phyloP scores from a whole-genome alignment of 2,329 filamentous ascomycete genomes.

The Karstenula rhodostoma region DNA sequence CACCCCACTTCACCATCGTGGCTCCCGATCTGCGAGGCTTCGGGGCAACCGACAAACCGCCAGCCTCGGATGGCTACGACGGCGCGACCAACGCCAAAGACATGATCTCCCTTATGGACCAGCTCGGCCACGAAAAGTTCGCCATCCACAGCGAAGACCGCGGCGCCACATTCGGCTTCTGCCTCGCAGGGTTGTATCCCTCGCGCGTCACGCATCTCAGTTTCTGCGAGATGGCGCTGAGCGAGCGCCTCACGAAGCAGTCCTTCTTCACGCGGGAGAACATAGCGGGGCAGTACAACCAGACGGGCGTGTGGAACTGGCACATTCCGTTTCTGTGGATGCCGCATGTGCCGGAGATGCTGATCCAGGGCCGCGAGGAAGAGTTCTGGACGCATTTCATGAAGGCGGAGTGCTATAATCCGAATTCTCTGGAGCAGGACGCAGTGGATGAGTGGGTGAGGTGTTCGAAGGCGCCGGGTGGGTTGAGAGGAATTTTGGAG shows the following conservation, averaged over 20 bases:
- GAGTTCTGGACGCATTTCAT: conserved; percentile 8
- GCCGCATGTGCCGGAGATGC: conserved; percentile 3
- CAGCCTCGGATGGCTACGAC: conserved; percentile 48
- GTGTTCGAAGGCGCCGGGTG: neutral
- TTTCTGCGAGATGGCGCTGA: conserved; percentile 4
- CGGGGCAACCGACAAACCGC: conserved; percentile 52
- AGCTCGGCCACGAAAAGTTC: neutral
- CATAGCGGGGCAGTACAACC: conserved; percentile 1
- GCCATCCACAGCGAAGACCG: conserved; percentile 4
- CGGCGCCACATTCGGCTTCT: conserved; percentile 3
- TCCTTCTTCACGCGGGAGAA: conserved; percentile 5
- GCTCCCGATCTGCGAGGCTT: conserved; percentile 50
- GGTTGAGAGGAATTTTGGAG: conserved; percentile 4
- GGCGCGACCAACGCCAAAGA: conserved; percentile 26
- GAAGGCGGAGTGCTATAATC: conserved; percentile 5
- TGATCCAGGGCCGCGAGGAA: conserved; percentile 1
- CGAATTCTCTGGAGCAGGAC: neutral
- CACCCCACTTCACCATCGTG: conserved; percentile 46
- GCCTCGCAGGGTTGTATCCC: neutral
- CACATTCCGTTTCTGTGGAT: conserved; percentile 3
- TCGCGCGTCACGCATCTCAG: conserved; percentile 1
- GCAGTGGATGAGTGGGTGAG: conserved; percentile 4
- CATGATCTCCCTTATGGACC: conserved; percentile 7
- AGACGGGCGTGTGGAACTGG: conserved; percentile 1
- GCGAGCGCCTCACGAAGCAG: neutral